phyloP scores from a whole-genome alignment of 495 filamentous ascomycete species.

The Daldinia childiae region DNA sequence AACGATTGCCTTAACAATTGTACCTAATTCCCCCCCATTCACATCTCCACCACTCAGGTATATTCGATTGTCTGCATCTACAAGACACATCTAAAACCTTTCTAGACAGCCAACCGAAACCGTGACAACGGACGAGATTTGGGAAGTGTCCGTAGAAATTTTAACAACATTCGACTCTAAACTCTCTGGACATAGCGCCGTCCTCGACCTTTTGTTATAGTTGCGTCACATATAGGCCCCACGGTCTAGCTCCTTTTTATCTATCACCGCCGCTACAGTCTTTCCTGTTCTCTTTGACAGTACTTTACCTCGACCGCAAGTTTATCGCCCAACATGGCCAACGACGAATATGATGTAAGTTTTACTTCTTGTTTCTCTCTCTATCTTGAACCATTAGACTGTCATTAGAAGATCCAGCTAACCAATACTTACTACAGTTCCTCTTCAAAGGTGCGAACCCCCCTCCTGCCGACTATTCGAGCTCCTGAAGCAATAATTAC shows the following conservation, averaged over 20 bases:
- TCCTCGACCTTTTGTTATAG: conserved; percentile 36
- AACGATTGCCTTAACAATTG: conserved; percentile 21
- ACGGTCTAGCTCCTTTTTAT: conserved; percentile 35
- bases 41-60: conserved; percentile 29
- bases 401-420: conserved; percentile 44
- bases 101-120: conserved; percentile 22
- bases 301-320: conserved; percentile 20
- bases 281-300: conserved; percentile 12
- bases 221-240: conserved; percentile 39
- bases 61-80: conserved; percentile 37
- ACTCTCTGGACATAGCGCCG: conserved; percentile 20
- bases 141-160: conserved; percentile 8
- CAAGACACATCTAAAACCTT: conserved; percentile 37
- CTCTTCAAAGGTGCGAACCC: conserved; percentile 90
- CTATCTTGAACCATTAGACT: conserved; percentile 8
- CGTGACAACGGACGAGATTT: conserved; percentile 22
- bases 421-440: conserved; percentile 69
- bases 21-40: conserved; percentile 39
- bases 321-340: conserved; percentile 76
- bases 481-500: conserved; percentile 21
- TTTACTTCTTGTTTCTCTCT: conserved; percentile 3
- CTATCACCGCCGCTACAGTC: conserved; percentile 12
- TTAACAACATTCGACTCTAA: not conserved
- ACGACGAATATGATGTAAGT: conserved; percentile 99
- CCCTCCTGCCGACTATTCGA: conserved; percentile 17